Evolutionary conservation across 2,329 filamentous ascomycete species (phyloP), one percentile per base, ranked within the genome.

Genomic region (Clonostachys rosea): DNA sequence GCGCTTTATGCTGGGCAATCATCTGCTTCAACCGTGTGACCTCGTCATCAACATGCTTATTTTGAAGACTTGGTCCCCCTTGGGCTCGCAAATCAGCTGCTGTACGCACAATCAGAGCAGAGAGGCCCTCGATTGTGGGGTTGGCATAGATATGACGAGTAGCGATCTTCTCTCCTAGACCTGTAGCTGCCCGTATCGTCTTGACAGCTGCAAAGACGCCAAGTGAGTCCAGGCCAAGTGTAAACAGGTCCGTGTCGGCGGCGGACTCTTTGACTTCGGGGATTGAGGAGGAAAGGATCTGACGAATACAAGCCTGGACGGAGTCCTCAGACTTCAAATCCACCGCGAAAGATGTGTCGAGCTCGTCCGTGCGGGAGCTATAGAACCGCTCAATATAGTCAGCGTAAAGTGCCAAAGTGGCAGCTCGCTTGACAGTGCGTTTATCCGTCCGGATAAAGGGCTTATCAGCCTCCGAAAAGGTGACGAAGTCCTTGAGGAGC

Each of bases 311-410:
- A 14, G 44, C 42, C 6, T 50, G 50, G 40, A 60, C 55, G 10
- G 58, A 53, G 16, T 56, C 54, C 5, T 51, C 17, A 1, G 60
- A 64, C 9, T 34, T 50, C 12, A 49, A 54, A 10, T 59, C 56
- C 10, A 59, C 45, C 8, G 47, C 46, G 14, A 60, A 44, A 2
- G 45, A 44, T 4, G 50, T 36, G 3, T 30, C 24, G 24, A 46
- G 18, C 10, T 52, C 54, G 12, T 54, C 49, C n/a, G 39, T 47
- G 9, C 52, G 51, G 3, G 58, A 53, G 16, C 44, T 48, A 51
- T 78, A 79, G 6, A 78, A 59, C 1, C 62, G 59, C 5, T 76
- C 68, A 40, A 79, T 77, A 47, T 76, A 74, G 2, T 65, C 52
- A 3, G 56, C 56, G 43, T 75, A 79, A 2, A 69, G 56, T 3